phyloP scores from a whole-genome alignment of 345 rosid species.

The sweet orange (Citrus sinensis) region DNA sequence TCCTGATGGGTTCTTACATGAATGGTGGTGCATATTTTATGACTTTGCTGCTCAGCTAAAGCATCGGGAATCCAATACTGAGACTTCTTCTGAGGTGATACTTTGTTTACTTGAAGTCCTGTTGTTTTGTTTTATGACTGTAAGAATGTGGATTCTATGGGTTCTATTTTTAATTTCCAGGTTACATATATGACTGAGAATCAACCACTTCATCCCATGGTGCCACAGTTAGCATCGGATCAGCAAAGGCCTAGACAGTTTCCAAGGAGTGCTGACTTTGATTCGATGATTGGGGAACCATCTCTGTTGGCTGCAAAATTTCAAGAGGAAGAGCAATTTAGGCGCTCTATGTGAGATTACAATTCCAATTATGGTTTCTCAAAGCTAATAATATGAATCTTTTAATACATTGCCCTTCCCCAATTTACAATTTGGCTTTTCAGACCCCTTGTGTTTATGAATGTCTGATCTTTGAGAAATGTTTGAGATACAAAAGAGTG shows the following conservation, averaged over 20 bases:
- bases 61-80: not conserved
- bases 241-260: conserved; percentile 14
- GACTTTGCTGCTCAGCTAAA: conserved; percentile 16
- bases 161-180: conserved; percentile 14
- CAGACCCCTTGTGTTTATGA: not conserved
- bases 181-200: not conserved
- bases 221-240: not conserved
- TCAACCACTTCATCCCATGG: not conserved
- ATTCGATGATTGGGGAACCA: conserved; percentile 7
- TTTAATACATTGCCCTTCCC: not conserved
- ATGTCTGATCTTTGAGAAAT: not conserved
- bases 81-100: conserved; percentile 18
- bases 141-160: not conserved
- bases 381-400: conserved; percentile 11
- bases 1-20: conserved; percentile 27
- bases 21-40: conserved; percentile 37
- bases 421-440: conserved; percentile 1
- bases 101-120: not conserved
- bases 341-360: not conserved
- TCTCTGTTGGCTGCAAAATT: conserved; percentile 4
- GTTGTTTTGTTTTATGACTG: not conserved
- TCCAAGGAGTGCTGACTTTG: not conserved
- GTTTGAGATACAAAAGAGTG: not conserved
- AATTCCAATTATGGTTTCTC: conserved; percentile 9
- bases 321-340: conserved; percentile 7